A percentile compares a stretch with the other conserved stretches of the same genome.
phyloP scores from a whole-genome alignment of 2,329 filamentous ascomycete genomes.

The Alternaria incomplexa region DNA sequence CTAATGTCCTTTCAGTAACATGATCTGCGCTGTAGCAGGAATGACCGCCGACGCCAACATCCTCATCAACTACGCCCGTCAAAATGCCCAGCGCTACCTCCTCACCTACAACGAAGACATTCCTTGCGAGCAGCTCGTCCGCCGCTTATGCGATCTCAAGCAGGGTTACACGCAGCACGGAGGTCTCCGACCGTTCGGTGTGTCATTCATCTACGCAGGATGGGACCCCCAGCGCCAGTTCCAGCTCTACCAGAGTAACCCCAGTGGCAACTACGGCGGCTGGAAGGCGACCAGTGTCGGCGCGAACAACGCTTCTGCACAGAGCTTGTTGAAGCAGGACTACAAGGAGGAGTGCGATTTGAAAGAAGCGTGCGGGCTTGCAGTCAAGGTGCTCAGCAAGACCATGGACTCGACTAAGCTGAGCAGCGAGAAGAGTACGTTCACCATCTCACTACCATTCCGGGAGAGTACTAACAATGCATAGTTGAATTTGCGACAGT shows the following conservation, averaged over 20 bases:
- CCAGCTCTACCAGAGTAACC: constrained; percentile 99
- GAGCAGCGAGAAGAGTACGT: constrained; percentile 97
- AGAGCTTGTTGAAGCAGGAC: constrained; percentile 97
- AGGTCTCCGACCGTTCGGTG: constrained; percentile 95
- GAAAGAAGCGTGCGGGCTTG: constrained; percentile 95
- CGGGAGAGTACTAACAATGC: constrained; percentile 27
- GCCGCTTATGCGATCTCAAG: constrained; percentile 95
- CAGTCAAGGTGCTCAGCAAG: constrained; percentile 99
- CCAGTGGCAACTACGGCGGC: constrained; percentile 96
- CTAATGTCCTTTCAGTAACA: constrained; percentile 71
- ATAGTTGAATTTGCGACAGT: constrained; percentile 98
- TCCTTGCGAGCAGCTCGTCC: constrained; percentile 97
- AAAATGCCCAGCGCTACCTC: constrained; percentile 96
- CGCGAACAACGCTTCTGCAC: constrained; percentile 96
- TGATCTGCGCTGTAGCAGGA: constrained; percentile 98
- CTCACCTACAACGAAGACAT: constrained; percentile 99
- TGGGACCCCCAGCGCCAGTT: constrained; percentile 97
- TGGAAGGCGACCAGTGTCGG: constrained; percentile 99
- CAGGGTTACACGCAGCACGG: constrained; percentile 99
- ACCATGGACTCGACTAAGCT: constrained; percentile 99
- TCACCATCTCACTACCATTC: background rate
- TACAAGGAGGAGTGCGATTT: constrained; percentile 98
- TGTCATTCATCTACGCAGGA: constrained; percentile 99
- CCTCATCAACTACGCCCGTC: constrained; percentile 98
- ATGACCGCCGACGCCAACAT: constrained; percentile 99